Percentiles rank a stretch among this genome's conserved stretches.
phyloP scores from a whole-genome alignment of 768 basidiomycete species.

The Boletus tomentosulus region DNA sequence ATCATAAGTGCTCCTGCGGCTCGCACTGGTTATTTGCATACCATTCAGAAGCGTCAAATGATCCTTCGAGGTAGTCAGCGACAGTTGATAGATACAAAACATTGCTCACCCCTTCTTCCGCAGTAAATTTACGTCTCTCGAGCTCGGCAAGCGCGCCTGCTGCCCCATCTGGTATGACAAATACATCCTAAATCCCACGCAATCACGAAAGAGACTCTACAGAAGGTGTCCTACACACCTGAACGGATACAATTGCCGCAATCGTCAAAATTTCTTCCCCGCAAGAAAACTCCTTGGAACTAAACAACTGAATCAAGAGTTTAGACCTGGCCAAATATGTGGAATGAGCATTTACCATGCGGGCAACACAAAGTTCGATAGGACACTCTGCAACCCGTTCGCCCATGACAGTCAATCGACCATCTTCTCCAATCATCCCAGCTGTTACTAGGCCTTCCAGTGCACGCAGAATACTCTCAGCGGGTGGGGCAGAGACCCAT shows the following conservation, averaged over 20 bases:
- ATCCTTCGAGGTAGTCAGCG: conserved; percentile 50
- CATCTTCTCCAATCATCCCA: conserved; percentile 82
- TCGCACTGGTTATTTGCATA: conserved; percentile 23
- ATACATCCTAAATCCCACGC: conserved; percentile 62
- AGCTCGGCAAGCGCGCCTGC: conserved; percentile 85
- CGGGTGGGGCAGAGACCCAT: conserved; percentile 87
- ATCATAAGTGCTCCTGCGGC: conserved; percentile 1
- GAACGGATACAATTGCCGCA: conserved; percentile 91
- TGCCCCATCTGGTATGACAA: conserved; percentile 83
- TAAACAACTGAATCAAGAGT: conserved; percentile 60
- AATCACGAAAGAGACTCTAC: neutral
- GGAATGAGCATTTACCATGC: conserved; percentile 61
- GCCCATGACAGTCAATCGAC: conserved; percentile 72
- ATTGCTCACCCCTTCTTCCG: conserved; percentile 85
- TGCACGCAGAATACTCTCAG: conserved; percentile 79
- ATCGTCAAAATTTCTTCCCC: conserved; percentile 96
- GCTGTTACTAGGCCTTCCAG: conserved; percentile 77
- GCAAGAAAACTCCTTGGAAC: conserved; percentile 79
- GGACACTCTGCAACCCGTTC: conserved; percentile 91
- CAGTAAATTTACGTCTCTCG: conserved; percentile 93
- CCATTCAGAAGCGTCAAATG: conserved; percentile 94
- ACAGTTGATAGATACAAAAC: neutral
- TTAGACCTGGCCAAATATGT: conserved; percentile 1
- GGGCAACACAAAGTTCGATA: conserved; percentile 87
- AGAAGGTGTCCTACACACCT: conserved; percentile 43